Evolutionary conservation across 352 stramenopile species (phyloP).

Genomic region (Phytophthora sansomeana): DNA sequence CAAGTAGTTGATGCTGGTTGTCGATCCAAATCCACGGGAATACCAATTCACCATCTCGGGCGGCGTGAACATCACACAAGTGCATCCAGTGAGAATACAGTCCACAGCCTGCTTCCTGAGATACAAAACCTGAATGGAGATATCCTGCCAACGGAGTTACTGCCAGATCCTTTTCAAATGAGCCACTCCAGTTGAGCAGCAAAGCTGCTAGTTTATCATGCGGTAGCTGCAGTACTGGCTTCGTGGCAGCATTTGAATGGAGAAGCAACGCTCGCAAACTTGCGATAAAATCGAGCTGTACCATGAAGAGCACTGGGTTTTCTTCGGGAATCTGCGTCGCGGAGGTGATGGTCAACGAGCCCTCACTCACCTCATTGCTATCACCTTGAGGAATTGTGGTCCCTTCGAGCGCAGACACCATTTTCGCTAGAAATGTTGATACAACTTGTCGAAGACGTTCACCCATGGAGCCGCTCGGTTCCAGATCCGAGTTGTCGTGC

Average conservation of each 20-base stretch:
- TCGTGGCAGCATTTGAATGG: slow-evolving; percentile 17
- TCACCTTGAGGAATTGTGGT: neutral
- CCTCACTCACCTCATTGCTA: slow-evolving; percentile 20
- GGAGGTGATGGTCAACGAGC: slow-evolving; percentile 13
- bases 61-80: slow-evolving; percentile 53
- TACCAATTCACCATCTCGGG: slow-evolving; percentile 31
- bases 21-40: slow-evolving; percentile 66
- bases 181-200: slow-evolving; percentile 53
- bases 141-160: slow-evolving; percentile 29
- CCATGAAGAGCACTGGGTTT: slow-evolving; percentile 57
- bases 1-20: slow-evolving; percentile 26
- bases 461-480: slow-evolving; percentile 11
- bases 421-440: slow-evolving; percentile 37
- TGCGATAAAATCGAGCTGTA: slow-evolving; percentile 71
- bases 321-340: slow-evolving; percentile 8
- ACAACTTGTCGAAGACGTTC: slow-evolving; percentile 28
- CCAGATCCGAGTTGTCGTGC: slow-evolving; percentile 13
- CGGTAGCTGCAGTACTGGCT: slow-evolving; percentile 23
- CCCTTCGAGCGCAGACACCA: slow-evolving; percentile 34
- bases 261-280: slow-evolving; percentile 40
- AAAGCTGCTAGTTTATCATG: slow-evolving; percentile 34
- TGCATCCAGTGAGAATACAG: slow-evolving; percentile 50
- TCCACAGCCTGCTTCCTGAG: slow-evolving; percentile 8
- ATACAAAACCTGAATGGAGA: slow-evolving; percentile 46
- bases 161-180: slow-evolving; percentile 47